phyloP scores from a whole-genome alignment of 228 moss, liverwort and hornwort genomes.

The Sphagnum fallax region DNA sequence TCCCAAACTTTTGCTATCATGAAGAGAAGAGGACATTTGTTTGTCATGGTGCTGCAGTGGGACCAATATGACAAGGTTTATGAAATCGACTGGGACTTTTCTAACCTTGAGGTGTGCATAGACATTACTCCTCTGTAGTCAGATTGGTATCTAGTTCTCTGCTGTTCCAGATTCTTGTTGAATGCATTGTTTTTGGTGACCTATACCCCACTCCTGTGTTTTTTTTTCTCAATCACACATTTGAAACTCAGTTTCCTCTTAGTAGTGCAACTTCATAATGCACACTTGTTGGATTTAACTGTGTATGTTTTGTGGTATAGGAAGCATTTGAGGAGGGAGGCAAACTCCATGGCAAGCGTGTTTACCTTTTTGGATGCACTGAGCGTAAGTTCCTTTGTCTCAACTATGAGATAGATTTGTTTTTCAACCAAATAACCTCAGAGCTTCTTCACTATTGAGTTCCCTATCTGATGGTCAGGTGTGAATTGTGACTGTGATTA shows the following conservation, averaged over 20 bases:
- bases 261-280: not conserved
- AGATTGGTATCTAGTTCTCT: no score
- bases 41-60: slow-evolving; percentile 34
- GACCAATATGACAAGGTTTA: slow-evolving; percentile 92
- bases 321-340: slow-evolving; percentile 77
- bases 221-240: not conserved
- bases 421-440: no score
- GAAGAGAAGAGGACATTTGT: no score
- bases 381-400: slow-evolving; percentile 44
- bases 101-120: slow-evolving; percentile 54
- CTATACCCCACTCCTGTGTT: not conserved
- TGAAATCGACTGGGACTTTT: slow-evolving; percentile 80
- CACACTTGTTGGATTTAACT: no score
- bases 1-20: no score
- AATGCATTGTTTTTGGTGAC: not conserved
- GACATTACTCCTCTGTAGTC: no score
- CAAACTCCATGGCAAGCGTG: slow-evolving; percentile 53
- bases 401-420: no score
- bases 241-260: not conserved
- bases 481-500: slow-evolving; percentile 1
- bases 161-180: no score
- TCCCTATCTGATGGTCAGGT: not conserved
- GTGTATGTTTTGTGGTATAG: slow-evolving; percentile 16
- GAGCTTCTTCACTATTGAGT: not conserved
- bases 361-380: slow-evolving; percentile 89